A percentile compares a stretch with the other conserved stretches of the same genome.
Conservation (phyloP, 192 early-diverging fungal species). For the Backusella morwellensis region DNA sequence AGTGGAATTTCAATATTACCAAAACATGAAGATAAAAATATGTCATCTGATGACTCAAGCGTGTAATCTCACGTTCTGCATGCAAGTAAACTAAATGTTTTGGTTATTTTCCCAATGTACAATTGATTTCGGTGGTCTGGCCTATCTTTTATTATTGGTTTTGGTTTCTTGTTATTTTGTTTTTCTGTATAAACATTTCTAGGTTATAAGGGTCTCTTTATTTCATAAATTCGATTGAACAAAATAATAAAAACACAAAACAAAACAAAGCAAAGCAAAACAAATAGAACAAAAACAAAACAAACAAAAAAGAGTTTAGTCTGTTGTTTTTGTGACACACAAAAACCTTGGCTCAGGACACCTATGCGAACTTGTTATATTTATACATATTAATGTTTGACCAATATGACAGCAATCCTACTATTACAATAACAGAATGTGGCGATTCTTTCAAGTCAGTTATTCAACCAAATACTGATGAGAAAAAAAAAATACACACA, state of each 20-base stretch:
- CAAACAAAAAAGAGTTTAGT: neutral
- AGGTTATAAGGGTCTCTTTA: neutral
- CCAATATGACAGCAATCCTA: constrained; percentile 3
- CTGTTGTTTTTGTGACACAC: neutral
- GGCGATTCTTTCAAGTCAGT: neutral
- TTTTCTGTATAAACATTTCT: neutral
- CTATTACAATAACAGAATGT: neutral
- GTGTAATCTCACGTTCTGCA: constrained; percentile 4
- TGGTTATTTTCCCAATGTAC: constrained; percentile 4
- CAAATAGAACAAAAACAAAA: neutral
- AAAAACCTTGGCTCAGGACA: neutral
- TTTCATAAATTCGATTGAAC: neutral
- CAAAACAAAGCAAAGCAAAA: neutral
- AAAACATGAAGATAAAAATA: constrained; percentile 5
- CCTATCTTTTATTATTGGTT: neutral
- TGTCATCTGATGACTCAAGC: constrained; percentile 1
- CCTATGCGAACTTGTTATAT: constrained; percentile 2
- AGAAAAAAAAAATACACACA: neutral
- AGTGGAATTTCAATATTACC: constrained; percentile 8
- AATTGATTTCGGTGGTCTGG: neutral
- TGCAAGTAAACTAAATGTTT: neutral
- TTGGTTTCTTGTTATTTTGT: neutral
- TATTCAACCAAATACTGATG: neutral
- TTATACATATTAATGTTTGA: constrained; percentile 1
- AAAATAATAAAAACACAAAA: neutral